Evolutionary conservation across 2,329 filamentous ascomycete species (phyloP), one percentile per base, ranked within the genome.

Genomic region (Monilinia fructigena): DNA sequence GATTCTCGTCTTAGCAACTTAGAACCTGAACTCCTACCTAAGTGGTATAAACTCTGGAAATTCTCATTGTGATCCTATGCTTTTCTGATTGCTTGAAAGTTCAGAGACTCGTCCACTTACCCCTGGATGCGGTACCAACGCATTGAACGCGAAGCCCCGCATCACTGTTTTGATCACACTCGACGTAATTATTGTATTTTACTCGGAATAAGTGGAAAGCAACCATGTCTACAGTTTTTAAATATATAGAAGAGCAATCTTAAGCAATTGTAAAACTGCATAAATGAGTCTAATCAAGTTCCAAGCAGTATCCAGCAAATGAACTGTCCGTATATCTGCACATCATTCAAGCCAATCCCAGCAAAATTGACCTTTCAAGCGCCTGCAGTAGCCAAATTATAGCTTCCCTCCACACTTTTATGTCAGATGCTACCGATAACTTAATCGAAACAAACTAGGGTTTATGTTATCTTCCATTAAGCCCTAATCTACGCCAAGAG

Each of bases 401-500:
- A 48, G 23, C 5, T 7, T 5, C 3, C 5, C 8, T 38, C 20
- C 20, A 40, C 5, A 23, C 12, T 50, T 31, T 38, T 38, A 28
- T 20, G 38, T 35, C n/a, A 26, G 6, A 26, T 35, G 11, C 14
- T 6, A 61, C 35, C 23, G 31, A 38, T 20, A 12, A 14, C 23
- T 2, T 12, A 20, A 18, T 23, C 31, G 18, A 56, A 64, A 20
- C 10, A 38, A 50, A 10, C 23, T 10, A 18, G 20, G 35, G 8
- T 28, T 48, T 31, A 26, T n/a, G 16, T 72, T 56, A 74, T 66
- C 77, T 71, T n/a, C 31, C 31, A 35, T 77, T 79, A n/a, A 83
- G 72, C n/a, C 77, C 79, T 63, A 82, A 77, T 48, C 79, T 77
- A 66, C 77, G 76, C 83, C 83, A 85, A 68, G 80, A 79, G 16